Evolutionary conservation across 257 asterid genomes (phyloP), one percentile per base, ranked within the genome.

Genomic region (Lycium barbarum): DNA sequence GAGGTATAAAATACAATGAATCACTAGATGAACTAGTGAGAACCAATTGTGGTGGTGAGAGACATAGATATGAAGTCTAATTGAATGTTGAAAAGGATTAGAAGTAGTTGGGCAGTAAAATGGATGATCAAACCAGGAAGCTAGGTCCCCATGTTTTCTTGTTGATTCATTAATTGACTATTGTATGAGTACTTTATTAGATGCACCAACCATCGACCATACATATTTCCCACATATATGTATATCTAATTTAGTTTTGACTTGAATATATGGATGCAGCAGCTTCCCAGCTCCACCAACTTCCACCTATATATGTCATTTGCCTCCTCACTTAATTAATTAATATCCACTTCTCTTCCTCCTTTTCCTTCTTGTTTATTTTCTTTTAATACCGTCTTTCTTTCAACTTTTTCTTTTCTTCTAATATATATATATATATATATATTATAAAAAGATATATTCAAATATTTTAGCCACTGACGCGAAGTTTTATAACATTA

Each of bases 271-370:
- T 74, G 20, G 22, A 74, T 49, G 81, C 62, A 74, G 81, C 38
- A 74, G 81, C 62, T 74, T 74, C 43, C 17, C 82, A 78, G 47
- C 82, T 53, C 26, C 82, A 78, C 82, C 82, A 78, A 53, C 82
- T 51, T 76, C 47, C 82, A 76, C 82, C 63, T 76, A 51, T n/a
- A 45, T 4, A 36, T 12, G 38, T 5, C 82, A 47, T 74, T 74
- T 74, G 61, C 12, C 40, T 47, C 81, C 61, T 45, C 81, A 67
- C 12, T 67, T 35, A 67, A 67, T 67, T 49, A 72, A 20, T 17
- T 8, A 26, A 26, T 26, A 51, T 6, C 43, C 26, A 17, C 65
- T 6, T 59, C 33, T 59, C 33, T 14, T 55, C 61, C 61, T 55
- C 80, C 18, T 61, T 51, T n/a, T 35, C 0, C 0, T 4, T 26